Evolutionary conservation across 805 yeast species (phyloP).

Genomic region (Pichia nakasei): DNA sequence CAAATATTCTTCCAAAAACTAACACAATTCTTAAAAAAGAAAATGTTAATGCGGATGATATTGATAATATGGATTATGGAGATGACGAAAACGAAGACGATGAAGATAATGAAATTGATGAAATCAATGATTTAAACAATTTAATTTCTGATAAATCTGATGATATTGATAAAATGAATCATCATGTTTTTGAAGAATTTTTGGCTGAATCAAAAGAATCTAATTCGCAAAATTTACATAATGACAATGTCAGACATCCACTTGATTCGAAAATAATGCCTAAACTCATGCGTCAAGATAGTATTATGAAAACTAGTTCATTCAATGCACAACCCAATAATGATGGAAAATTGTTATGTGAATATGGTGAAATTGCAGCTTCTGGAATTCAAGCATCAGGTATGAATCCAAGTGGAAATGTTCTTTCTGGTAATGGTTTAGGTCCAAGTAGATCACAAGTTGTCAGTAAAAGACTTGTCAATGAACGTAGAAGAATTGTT

Average conservation of each 20-base stretch:
- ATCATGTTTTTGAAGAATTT: neutral
- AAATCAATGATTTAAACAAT: neutral
- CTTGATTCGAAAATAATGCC: conserved; percentile 12
- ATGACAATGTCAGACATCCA: neutral
- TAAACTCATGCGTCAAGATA: conserved; percentile 15
- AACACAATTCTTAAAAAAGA: no score
- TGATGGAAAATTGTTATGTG: conserved; percentile 23
- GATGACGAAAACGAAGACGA: neutral
- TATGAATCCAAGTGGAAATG: conserved; percentile 15
- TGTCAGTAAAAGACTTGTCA: conserved; percentile 39
- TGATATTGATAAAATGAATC: conserved; percentile 5
- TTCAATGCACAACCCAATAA: conserved; percentile 2
- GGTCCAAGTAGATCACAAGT: conserved; percentile 54
- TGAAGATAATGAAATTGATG: neutral
- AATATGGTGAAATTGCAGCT: conserved; percentile 50
- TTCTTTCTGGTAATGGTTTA: conserved; percentile 39
- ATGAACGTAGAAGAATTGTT: conserved; percentile 21
- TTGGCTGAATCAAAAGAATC: neutral
- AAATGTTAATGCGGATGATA: neutral
- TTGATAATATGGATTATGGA: no score
- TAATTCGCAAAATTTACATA: neutral
- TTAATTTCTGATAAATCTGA: conserved; percentile 7
- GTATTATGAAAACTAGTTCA: neutral
- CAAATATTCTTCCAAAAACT: neutral
- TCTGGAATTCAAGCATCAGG: conserved; percentile 38